Conservation (phyloP, 768 basidiomycete genomes). For the Obba rivulosa region DNA sequence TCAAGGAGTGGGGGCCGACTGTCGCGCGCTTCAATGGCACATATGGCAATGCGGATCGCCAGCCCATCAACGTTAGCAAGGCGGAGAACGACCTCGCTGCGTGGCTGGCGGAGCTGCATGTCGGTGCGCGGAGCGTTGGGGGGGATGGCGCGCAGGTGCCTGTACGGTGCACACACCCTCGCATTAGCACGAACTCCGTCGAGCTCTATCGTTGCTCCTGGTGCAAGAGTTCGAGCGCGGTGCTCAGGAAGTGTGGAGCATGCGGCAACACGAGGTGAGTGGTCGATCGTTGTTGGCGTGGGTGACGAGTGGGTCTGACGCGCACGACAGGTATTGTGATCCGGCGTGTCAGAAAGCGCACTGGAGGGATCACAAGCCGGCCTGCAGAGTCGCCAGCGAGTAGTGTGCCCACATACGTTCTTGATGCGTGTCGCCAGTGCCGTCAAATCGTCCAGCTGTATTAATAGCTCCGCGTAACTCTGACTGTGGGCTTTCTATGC, state of each 20-base stretch:
- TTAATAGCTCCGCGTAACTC: no score
- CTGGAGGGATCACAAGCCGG: conserved; percentile 30
- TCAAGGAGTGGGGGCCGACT: conserved; percentile 41
- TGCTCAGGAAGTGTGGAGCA: conserved; percentile 45
- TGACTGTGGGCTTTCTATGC: no score
- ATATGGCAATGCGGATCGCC: conserved; percentile 19
- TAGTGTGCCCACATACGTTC: no score
- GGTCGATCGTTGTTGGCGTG: not conserved
- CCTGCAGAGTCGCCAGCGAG: conserved; percentile 23
- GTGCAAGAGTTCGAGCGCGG: conserved; percentile 60
- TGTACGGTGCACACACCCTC: conserved; percentile 35
- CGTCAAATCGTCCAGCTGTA: no score
- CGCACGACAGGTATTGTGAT: conserved; percentile 39
- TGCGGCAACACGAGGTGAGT: conserved; percentile 37
- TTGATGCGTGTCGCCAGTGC: no score
- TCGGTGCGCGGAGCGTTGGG: conserved; percentile 22
- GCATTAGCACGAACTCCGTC: conserved; percentile 42
- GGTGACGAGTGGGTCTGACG: not conserved
- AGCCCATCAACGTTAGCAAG: conserved; percentile 30
- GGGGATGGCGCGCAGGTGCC: conserved; percentile 21
- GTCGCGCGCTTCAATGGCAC: conserved; percentile 30
- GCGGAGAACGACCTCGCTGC: conserved; percentile 50
- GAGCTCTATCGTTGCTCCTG: conserved; percentile 56
- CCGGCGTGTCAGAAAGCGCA: conserved; percentile 31
- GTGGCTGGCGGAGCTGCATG: conserved; percentile 47